Percentiles rank a stretch among this genome's conserved stretches.
These are phyloP conservation scores for Euphorbia pulcherrima DNA, from an alignment of 345 rosid genomes.

Conservation along the genomic window DNA sequence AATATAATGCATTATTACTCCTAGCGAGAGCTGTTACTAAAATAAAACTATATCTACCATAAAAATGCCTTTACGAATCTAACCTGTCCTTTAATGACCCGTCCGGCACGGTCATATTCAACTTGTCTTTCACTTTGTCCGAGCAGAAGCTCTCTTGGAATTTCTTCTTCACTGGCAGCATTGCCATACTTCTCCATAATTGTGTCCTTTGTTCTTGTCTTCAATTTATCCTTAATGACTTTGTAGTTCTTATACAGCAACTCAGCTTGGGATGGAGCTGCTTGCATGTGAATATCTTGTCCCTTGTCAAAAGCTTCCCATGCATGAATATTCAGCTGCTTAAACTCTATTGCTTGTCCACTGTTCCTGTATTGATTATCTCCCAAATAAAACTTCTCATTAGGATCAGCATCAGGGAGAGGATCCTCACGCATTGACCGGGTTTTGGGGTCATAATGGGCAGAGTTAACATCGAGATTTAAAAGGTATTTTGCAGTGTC, in stretches of 20 bases:
- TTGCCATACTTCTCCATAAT: slow-evolving; percentile 61
- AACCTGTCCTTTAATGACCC: slow-evolving; percentile 65
- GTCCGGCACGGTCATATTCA: slow-evolving; percentile 66
- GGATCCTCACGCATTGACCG: slow-evolving; percentile 82
- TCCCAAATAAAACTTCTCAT: slow-evolving; percentile 71
- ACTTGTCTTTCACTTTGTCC: slow-evolving; percentile 70
- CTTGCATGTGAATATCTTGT: slow-evolving; percentile 70
- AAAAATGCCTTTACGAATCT: not conserved
- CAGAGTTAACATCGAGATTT: slow-evolving; percentile 73
- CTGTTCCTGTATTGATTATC: slow-evolving; percentile 65
- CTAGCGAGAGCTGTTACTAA: not conserved
- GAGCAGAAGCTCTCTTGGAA: slow-evolving; percentile 58
- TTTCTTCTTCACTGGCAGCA: slow-evolving; percentile 57
- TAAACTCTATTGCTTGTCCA: slow-evolving; percentile 73
- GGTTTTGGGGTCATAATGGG: slow-evolving; percentile 74
- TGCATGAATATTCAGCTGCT: slow-evolving; percentile 55
- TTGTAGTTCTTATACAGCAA: slow-evolving; percentile 42
- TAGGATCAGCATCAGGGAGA: slow-evolving; percentile 71
- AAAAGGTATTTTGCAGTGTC: slow-evolving; percentile 71
- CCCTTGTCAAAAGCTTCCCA: slow-evolving; percentile 74
- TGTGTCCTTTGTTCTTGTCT: slow-evolving; percentile 45
- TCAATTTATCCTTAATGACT: slow-evolving; percentile 50
- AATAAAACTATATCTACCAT: not conserved
- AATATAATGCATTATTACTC: not conserved
- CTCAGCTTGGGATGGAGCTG: slow-evolving; percentile 78